Evolutionary conservation across 352 stramenopile genomes (phyloP).

Genomic region (Globisporangium nunn): DNA sequence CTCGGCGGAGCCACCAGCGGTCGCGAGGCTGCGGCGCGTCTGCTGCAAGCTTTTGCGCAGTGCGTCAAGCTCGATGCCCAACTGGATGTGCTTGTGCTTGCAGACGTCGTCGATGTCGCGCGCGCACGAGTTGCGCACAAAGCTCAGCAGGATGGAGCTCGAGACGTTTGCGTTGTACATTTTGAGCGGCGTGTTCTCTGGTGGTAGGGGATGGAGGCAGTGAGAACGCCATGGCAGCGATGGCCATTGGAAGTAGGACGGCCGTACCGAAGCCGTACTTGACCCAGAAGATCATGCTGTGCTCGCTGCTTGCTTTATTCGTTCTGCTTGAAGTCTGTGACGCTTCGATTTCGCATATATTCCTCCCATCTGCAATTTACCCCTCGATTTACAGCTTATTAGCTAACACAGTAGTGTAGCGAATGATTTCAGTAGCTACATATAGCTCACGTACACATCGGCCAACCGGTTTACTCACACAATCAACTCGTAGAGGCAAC

Average conservation of each 20-base stretch:
- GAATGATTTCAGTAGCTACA: too few relatives aligned
- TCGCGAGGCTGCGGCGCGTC: slow-evolving; percentile 10
- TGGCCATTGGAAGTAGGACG: background rate
- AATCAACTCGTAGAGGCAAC: background rate
- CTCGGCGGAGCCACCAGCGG: background rate
- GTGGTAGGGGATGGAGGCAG: background rate
- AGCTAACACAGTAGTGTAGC: too few relatives aligned
- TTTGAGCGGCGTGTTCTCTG: slow-evolving; percentile 46
- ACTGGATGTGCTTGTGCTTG: slow-evolving; percentile 69
- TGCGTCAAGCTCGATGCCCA: slow-evolving; percentile 67
- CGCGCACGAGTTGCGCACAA: slow-evolving; percentile 53
- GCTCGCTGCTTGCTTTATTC: background rate
- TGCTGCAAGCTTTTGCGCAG: slow-evolving; percentile 25
- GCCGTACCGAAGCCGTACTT: slow-evolving; percentile 77
- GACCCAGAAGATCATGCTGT: slow-evolving; percentile 62
- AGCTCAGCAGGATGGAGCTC: slow-evolving; percentile 62
- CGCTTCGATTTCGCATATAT: background rate
- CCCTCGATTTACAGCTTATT: too few relatives aligned
- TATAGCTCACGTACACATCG: too few relatives aligned
- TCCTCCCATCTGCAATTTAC: too few relatives aligned
- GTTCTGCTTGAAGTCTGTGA: background rate
- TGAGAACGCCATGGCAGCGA: background rate
- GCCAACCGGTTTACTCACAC: too few relatives aligned
- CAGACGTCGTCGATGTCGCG: slow-evolving; percentile 67
- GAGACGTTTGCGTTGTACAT: slow-evolving; percentile 79